Evolutionary conservation across 148 eudicot genomes (phyloP), one percentile per base, ranked within the genome.

Genomic region (Rhododendron molle): DNA sequence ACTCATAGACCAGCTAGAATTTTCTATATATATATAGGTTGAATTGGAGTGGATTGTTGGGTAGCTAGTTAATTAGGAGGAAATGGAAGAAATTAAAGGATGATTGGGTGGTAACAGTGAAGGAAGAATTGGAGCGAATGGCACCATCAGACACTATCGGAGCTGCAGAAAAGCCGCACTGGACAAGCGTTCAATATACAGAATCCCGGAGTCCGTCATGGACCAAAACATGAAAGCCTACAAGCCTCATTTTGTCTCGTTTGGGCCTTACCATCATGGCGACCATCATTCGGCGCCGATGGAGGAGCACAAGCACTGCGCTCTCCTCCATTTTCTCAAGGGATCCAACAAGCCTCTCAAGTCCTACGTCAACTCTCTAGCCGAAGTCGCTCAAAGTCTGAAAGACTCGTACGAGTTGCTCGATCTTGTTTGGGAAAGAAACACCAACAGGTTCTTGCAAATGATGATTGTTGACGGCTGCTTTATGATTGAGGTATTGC

Each of bases 251-350:
- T 50, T 83, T 0, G 91, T 89, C 34, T 91, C 92, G 1, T 87
- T 91, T 60, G 92, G 92, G 34, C 92, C 92, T 52, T 91, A 89
- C 82, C 92, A 89, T 81, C 83, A 91, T 11, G 90, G 90, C 3
- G 52, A 50, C n/a, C 36, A 5, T 10, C 78, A 54, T 60, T 83
- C 89, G 67, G 11, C 16, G 67, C 77, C 86, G 9, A 91, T 89
- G 92, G 92, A 89, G 36, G 81, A 86, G 62, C 87, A 91, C 86
- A 91, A 91, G 86, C 86, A 28, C 47, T 85, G 90, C 4, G 91
- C 92, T 38, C 65, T 89, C 21, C 82, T 84, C 30, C 89, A 85
- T 82, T 89, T 91, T 60, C 87, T 91, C 80, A 88, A 83, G 82
- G 88, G 92, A 89, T 89, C 91, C 26, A 44, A 80, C 3, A 86